phyloP scores from a whole-genome alignment of 352 stramenopile species.

The Phytopythium sindhum region DNA sequence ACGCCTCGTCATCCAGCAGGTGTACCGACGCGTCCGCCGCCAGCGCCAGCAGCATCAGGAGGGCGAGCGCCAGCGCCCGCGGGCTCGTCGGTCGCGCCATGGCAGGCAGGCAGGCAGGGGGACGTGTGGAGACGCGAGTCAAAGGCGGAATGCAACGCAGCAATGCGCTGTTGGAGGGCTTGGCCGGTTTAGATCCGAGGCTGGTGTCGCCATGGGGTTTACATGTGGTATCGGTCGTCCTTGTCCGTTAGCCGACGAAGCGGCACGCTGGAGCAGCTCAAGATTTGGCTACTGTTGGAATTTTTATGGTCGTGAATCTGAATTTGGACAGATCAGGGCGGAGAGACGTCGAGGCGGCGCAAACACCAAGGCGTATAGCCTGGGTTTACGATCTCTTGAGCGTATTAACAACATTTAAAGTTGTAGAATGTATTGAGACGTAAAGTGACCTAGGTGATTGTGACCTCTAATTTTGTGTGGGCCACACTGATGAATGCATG shows the following conservation, averaged over 20 bases:
- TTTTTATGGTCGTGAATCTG: not conserved
- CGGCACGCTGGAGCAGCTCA: not conserved
- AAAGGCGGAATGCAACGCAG: not conserved
- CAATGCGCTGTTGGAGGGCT: no score
- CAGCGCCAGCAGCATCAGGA: slow-evolving; percentile 6
- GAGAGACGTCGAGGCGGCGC: not conserved
- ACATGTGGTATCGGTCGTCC: no score
- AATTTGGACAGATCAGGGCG: not conserved
- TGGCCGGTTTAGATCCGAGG: not conserved
- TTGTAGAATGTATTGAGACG: not conserved
- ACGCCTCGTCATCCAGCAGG: slow-evolving; percentile 30
- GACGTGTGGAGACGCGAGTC: not conserved
- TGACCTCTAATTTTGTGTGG: not conserved
- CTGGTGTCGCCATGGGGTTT: not conserved
- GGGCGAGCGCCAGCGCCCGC: not conserved
- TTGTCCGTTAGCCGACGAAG: not conserved
- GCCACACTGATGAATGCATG: not conserved
- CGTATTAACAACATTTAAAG: not conserved
- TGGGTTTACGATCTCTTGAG: not conserved
- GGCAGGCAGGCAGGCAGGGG: not conserved
- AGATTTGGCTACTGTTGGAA: not conserved
- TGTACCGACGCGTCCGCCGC: slow-evolving; percentile 14
- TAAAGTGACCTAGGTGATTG: not conserved
- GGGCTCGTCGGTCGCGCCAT: not conserved
- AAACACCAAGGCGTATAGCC: not conserved